Percentiles rank a stretch among this genome's conserved stretches.
Evolutionary conservation across 768 basidiomycete genomes (phyloP).

Genomic region (Leccinum subtestaceum): DNA sequence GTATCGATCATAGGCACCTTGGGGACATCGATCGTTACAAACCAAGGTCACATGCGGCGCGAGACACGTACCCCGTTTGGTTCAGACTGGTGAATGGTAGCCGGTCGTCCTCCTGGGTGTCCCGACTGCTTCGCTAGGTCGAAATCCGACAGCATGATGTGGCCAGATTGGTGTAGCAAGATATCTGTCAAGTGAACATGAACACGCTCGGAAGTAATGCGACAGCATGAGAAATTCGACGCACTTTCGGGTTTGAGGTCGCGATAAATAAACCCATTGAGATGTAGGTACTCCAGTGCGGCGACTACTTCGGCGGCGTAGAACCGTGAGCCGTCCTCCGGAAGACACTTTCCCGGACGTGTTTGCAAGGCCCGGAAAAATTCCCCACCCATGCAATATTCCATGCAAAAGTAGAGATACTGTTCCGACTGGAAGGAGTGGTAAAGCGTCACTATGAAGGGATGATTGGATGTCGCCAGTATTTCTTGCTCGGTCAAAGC

Average conservation of each 20-base stretch:
- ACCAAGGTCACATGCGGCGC: conserved; percentile 1
- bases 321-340: conserved; percentile 94
- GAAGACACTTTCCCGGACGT: conserved; percentile 92
- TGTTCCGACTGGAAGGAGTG: conserved; percentile 99
- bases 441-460: conserved; percentile 98
- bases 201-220: conserved; percentile 1
- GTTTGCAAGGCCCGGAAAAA: conserved; percentile 98
- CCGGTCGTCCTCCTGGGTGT: conserved; percentile 81
- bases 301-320: conserved; percentile 99
- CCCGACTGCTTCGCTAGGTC: conserved; percentile 96
- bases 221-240: conserved; percentile 34
- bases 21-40: conserved; percentile 8
- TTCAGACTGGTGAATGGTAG: conserved; percentile 80
- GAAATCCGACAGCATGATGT: conserved; percentile 99
- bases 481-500: conserved; percentile 99
- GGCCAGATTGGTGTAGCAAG: conserved; percentile 93
- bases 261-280: conserved; percentile 99
- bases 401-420: conserved; percentile 98
- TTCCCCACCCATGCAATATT: conserved; percentile 98
- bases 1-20: conserved; percentile 95
- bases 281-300: conserved; percentile 95
- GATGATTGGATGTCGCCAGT: conserved; percentile 96
- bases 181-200: conserved; percentile 62
- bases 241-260: conserved; percentile 99
- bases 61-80: conserved; percentile 74